Conservation (phyloP, 2,329 filamentous ascomycete genomes). For the Fusarium pseudonygamai region DNA sequence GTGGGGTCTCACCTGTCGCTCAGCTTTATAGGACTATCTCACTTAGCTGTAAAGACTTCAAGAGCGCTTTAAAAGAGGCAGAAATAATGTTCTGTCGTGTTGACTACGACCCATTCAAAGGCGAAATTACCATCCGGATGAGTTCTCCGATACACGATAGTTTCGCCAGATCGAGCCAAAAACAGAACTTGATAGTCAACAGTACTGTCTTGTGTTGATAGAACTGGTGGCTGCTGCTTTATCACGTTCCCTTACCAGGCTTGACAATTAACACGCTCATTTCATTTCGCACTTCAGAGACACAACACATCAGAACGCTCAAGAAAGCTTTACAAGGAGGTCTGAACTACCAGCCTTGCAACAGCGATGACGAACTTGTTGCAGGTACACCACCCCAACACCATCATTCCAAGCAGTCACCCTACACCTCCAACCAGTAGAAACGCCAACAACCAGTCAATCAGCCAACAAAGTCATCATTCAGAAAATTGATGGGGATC, state of each 20-base stretch:
- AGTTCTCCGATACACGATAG: fast-evolving
- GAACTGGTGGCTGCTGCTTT: background rate
- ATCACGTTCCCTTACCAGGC: fast-evolving
- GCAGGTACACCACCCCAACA: fast-evolving
- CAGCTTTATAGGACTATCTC: background rate
- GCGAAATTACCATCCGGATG: fast-evolving
- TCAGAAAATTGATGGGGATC: background rate
- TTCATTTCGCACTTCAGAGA: background rate
- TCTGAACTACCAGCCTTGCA: fast-evolving
- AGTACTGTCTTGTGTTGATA: too few species aligned
- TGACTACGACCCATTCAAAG: background rate
- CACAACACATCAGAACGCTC: fast-evolving
- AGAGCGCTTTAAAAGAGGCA: too few species aligned
- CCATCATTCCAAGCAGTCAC: fast-evolving
- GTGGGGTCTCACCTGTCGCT: too few species aligned
- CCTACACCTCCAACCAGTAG: fast-evolving
- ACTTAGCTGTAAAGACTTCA: background rate
- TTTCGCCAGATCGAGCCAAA: background rate
- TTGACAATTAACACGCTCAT: background rate
- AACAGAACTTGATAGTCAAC: background rate
- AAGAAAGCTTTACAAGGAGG: fast-evolving
- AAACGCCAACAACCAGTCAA: background rate
- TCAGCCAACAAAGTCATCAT: fast-evolving
- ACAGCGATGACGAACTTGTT: background rate
- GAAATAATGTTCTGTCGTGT: too few species aligned